Evolutionary conservation across 2,329 filamentous ascomycete species (phyloP).

Genomic region (Sporothrix brunneoviolacea): DNA sequence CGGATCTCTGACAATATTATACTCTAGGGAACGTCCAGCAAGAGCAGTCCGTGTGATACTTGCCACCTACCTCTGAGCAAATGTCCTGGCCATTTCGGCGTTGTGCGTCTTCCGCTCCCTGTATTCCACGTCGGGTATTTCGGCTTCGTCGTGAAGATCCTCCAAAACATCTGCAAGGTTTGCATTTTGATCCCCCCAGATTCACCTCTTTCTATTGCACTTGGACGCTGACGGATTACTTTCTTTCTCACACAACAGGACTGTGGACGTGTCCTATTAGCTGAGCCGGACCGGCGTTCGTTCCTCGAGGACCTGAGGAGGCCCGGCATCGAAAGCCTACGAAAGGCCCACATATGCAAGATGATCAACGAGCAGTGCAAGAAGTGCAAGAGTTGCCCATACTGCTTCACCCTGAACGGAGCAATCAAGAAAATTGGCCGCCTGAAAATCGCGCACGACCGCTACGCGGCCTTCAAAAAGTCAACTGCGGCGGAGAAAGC

Average conservation of each 20-base stretch:
- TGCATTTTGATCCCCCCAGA: constrained; percentile 11
- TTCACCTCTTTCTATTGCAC: too few species aligned
- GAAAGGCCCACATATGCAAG: constrained; percentile 77
- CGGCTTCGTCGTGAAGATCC: constrained; percentile 82
- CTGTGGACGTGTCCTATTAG: constrained; percentile 76
- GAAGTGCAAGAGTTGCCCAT: constrained; percentile 75
- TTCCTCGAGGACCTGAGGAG: constrained; percentile 74
- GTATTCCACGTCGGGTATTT: constrained; percentile 96
- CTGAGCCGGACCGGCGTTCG: constrained; percentile 68
- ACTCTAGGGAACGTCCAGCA: constrained; percentile 70
- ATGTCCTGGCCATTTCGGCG: constrained; percentile 93
- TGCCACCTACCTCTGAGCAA: constrained; percentile 74
- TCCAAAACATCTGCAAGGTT: constrained; percentile 91
- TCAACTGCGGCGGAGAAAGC: constrained; percentile 83
- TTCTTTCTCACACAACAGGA: too few species aligned
- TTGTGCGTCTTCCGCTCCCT: constrained; percentile 83
- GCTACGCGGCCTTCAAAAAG: constrained; percentile 79
- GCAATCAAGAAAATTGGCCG: constrained; percentile 86
- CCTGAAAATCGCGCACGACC: constrained; percentile 92
- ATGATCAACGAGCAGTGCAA: constrained; percentile 83
- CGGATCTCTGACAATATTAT: too few species aligned
- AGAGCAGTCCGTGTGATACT: constrained; percentile 70
- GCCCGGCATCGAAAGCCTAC: constrained; percentile 79
- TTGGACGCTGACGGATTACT: constrained; percentile 28
- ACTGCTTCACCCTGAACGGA: constrained; percentile 78